Evolutionary conservation across 2,329 filamentous ascomycete genomes (phyloP).

Genomic region (Penicillium sp.): DNA sequence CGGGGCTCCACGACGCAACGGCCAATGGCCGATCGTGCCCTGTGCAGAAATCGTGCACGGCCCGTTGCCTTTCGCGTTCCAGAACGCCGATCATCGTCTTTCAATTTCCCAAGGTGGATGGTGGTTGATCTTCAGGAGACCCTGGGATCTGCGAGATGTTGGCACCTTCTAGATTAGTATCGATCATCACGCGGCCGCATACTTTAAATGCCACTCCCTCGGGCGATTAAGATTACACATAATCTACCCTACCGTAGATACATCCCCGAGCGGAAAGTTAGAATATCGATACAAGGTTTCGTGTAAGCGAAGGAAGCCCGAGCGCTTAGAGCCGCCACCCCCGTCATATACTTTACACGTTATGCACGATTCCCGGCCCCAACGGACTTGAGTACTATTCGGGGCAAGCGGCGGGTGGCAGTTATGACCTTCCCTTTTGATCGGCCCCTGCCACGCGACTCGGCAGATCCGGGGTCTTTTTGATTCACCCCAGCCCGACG

Average conservation of each 20-base stretch:
- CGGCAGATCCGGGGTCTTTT: slow-evolving; percentile 9
- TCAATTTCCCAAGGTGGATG: slow-evolving; percentile 6
- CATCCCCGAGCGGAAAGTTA: too few species aligned
- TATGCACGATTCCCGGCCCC: slow-evolving; percentile 8
- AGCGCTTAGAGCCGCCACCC: slow-evolving; percentile 23
- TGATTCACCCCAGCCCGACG: too few species aligned
- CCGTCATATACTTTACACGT: slow-evolving; percentile 2
- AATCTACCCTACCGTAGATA: not conserved
- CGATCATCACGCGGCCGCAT: not conserved
- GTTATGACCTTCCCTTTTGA: slow-evolving; percentile 26
- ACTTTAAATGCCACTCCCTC: not conserved
- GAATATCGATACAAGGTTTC: slow-evolving; percentile 3
- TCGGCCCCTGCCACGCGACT: not conserved
- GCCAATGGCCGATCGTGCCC: slow-evolving; percentile 17
- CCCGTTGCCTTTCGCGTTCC: slow-evolving; percentile 15
- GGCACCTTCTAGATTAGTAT: not conserved
- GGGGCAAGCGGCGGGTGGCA: slow-evolving; percentile 10
- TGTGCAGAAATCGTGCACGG: slow-evolving; percentile 24
- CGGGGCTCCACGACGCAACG: slow-evolving; percentile 11
- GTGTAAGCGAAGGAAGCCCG: slow-evolving; percentile 21
- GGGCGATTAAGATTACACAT: too few species aligned
- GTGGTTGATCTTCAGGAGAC: slow-evolving; percentile 20
- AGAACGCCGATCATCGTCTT: slow-evolving; percentile 24
- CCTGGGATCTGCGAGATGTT: slow-evolving; percentile 1
- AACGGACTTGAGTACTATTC: slow-evolving; percentile 14